Percentiles rank a stretch among this genome's conserved stretches.
phyloP scores from a whole-genome alignment of 306 rosid species.

The Macrotyloma uniflorum region DNA sequence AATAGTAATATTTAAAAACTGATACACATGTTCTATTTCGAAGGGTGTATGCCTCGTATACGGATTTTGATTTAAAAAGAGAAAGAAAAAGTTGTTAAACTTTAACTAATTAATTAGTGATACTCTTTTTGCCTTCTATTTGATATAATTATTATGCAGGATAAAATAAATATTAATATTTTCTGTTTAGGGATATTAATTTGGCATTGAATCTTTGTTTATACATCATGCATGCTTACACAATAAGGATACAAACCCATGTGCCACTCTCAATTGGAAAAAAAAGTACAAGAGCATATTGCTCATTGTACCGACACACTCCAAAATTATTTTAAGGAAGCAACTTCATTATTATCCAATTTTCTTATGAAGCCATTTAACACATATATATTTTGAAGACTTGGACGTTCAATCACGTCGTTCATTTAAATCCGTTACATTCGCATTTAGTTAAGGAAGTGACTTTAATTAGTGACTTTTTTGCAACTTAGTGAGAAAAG shows the following conservation, averaged over 20 bases:
- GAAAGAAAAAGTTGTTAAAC: background rate
- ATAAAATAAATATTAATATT: background rate
- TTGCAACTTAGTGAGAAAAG: conserved; percentile 1
- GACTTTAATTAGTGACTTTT: background rate
- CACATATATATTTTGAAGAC: background rate
- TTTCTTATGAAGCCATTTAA: background rate
- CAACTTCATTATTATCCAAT: conserved; percentile 4
- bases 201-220: background rate
- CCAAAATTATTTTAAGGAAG: conserved; percentile 7
- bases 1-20: too few relatives aligned
- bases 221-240: conserved; percentile 16
- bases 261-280: conserved; percentile 41
- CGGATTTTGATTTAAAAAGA: background rate
- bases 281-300: conserved; percentile 28
- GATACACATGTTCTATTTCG: background rate
- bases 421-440: conserved; percentile 11
- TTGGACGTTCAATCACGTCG: conserved; percentile 40
- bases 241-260: conserved; percentile 47
- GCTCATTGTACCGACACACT: conserved; percentile 50
- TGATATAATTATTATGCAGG: background rate
- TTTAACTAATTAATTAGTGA: background rate
- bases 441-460: conserved; percentile 27
- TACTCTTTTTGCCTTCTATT: background rate
- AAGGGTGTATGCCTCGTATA: background rate
- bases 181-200: background rate